phyloP scores from a whole-genome alignment of 257 asterid species.

The Salvia rosmarinus region DNA sequence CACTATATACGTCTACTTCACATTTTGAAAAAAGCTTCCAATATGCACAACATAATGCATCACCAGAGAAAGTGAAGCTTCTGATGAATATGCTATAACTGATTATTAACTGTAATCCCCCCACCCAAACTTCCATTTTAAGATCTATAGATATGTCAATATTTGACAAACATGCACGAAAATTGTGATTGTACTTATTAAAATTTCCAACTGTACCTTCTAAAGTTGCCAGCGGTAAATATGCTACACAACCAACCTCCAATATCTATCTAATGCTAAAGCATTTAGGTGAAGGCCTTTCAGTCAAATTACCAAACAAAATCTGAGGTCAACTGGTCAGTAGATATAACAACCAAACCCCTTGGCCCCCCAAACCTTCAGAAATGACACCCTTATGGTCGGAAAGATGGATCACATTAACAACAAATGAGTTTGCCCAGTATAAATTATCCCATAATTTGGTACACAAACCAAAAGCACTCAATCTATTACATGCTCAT shows the following conservation, averaged over 20 bases:
- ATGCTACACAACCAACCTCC: neutral
- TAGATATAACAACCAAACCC: neutral
- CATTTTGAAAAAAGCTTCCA: conserved; percentile 13
- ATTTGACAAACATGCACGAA: conserved; percentile 18
- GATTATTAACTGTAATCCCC: conserved; percentile 3
- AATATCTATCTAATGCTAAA: conserved; percentile 15
- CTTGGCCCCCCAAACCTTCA: neutral
- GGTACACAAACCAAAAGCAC: neutral
- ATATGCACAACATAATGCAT: neutral
- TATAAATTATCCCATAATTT: neutral
- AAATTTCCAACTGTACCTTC: neutral
- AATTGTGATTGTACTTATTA: neutral
- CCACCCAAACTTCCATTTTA: neutral
- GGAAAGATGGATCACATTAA: neutral
- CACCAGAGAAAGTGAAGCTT: neutral
- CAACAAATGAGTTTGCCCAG: neutral
- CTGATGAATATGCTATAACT: neutral
- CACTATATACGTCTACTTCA: neutral
- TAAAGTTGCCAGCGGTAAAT: conserved; percentile 10
- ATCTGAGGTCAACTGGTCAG: neutral
- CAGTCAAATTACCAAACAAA: neutral
- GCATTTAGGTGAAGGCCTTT: neutral
- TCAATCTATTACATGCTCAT: neutral
- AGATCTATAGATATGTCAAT: neutral
- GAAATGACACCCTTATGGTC: neutral